These are phyloP conservation scores for Penicillium bialowiezense DNA, from an alignment of 495 filamentous ascomycete genomes.

Conservation along the genomic window DNA sequence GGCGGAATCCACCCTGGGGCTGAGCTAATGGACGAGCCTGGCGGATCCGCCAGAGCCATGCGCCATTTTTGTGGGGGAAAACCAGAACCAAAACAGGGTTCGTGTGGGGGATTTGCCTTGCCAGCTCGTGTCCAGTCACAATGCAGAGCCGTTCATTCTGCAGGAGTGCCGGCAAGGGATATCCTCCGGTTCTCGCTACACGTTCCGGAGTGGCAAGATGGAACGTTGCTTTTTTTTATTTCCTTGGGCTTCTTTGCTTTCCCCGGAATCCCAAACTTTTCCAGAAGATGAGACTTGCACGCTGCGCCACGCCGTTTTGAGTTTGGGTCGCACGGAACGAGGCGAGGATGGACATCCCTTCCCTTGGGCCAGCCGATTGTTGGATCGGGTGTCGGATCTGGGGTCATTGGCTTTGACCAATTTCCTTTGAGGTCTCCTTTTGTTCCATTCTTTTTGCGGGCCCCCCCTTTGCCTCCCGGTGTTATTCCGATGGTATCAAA, in stretches of 20 bases:
- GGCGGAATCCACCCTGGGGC: neutral
- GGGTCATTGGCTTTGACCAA: slow-evolving; percentile 16
- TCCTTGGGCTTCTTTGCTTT: neutral
- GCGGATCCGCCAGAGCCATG: slow-evolving; percentile 23
- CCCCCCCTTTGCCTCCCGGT: too few species aligned
- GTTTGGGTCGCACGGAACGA: slow-evolving; percentile 23
- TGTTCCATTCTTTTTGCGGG: too few species aligned
- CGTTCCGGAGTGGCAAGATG: neutral
- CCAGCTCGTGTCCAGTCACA: slow-evolving; percentile 1
- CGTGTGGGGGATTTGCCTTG: slow-evolving; percentile 26
- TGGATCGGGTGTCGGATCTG: slow-evolving; percentile 10
- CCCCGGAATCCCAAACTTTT: slow-evolving; percentile 14
- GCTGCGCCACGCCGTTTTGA: slow-evolving; percentile 27
- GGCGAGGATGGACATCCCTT: slow-evolving; percentile 1
- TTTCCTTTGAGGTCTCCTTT: neutral
- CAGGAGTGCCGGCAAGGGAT: slow-evolving; percentile 2
- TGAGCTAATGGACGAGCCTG: slow-evolving; percentile 3
- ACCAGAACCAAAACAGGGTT: slow-evolving; percentile 13
- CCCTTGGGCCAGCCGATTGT: slow-evolving; percentile 12
- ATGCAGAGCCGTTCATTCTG: neutral
- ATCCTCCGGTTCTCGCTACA: slow-evolving; percentile 10
- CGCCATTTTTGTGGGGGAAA: slow-evolving; percentile 34
- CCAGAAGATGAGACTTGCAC: slow-evolving; percentile 21
- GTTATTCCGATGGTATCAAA: too few species aligned
- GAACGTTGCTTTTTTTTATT: neutral